Evolutionary conservation across 129 eudicot species (phyloP).

Genomic region (Saposhnikovia divaricata): DNA sequence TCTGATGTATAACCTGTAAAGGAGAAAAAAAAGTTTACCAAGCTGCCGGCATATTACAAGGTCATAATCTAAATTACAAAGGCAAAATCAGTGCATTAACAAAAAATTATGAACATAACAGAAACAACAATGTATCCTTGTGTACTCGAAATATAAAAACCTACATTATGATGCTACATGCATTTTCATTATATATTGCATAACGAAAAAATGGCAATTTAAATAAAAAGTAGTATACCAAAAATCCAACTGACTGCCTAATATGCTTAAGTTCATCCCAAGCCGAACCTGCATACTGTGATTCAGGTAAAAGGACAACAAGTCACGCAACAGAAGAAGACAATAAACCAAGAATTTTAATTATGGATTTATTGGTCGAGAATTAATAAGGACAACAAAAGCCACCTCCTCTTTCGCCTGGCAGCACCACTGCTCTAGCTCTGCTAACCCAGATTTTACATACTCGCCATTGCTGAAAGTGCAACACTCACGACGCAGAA

Average conservation of each 20-base stretch:
- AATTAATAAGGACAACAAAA: not conserved
- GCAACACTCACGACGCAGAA: slow-evolving; percentile 91
- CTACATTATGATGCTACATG: slow-evolving; percentile 24
- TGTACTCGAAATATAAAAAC: slow-evolving; percentile 68
- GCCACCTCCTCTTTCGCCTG: slow-evolving; percentile 87
- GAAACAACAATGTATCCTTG: not conserved
- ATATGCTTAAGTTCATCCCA: slow-evolving; percentile 97
- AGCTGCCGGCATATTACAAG: slow-evolving; percentile 4
- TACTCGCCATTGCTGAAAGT: slow-evolving; percentile 89
- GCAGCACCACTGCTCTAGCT: slow-evolving; percentile 85
- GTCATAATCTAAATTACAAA: not conserved
- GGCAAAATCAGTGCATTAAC: not conserved
- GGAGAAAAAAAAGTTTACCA: slow-evolving; percentile 7
- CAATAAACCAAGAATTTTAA: slow-evolving; percentile 6
- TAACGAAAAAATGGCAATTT: not conserved
- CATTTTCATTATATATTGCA: not conserved
- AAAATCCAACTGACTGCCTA: slow-evolving; percentile 91
- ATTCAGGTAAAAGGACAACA: not conserved
- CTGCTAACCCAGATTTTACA: slow-evolving; percentile 92
- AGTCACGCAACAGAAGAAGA: not conserved
- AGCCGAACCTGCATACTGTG: slow-evolving; percentile 85
- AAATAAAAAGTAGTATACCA: slow-evolving; percentile 44
- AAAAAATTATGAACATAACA: not conserved
- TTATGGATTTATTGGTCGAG: not conserved
- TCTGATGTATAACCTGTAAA: slow-evolving; percentile 84